A percentile compares a stretch with the other conserved stretches of the same genome.
Conservation (phyloP, 352 stramenopile species). For the Phytophthora megakarya region DNA sequence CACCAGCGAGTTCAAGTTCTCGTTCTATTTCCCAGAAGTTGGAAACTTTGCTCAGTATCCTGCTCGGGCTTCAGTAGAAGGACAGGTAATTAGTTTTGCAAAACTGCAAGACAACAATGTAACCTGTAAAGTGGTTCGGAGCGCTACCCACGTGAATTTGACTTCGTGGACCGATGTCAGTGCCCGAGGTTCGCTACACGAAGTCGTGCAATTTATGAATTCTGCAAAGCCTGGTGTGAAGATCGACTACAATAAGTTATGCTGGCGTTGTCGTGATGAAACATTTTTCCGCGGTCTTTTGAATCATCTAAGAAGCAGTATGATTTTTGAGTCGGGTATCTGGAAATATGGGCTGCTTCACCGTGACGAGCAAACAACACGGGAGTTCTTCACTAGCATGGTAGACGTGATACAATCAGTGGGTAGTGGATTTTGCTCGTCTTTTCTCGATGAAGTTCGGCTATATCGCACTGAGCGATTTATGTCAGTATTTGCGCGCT, state of each 20-base stretch:
- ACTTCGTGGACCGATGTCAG: slow-evolving; percentile 66
- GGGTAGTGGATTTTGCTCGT: slow-evolving; percentile 40
- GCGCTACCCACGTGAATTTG: slow-evolving; percentile 47
- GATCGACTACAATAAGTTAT: slow-evolving; percentile 39
- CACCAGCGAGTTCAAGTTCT: slow-evolving; percentile 45
- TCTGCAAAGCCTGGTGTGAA: slow-evolving; percentile 34
- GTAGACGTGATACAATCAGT: slow-evolving; percentile 24
- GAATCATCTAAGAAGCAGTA: slow-evolving; percentile 40
- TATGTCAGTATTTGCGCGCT: slow-evolving; percentile 24
- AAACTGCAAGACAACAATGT: slow-evolving; percentile 18
- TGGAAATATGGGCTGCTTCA: slow-evolving; percentile 64
- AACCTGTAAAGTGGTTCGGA: slow-evolving; percentile 36
- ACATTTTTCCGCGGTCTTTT: slow-evolving; percentile 44
- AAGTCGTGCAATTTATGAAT: slow-evolving; percentile 42
- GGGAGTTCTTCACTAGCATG: slow-evolving; percentile 35
- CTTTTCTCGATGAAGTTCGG: slow-evolving; percentile 23
- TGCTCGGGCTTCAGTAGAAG: slow-evolving; percentile 46
- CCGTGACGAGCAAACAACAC: slow-evolving; percentile 43
- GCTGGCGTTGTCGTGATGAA: slow-evolving; percentile 51
- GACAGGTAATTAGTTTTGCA: slow-evolving; percentile 46
- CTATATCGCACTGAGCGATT: slow-evolving; percentile 44
- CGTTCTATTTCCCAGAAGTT: slow-evolving; percentile 64
- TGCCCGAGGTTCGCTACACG: slow-evolving; percentile 45
- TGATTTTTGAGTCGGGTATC: slow-evolving; percentile 43
- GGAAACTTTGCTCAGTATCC: slow-evolving; percentile 60